Evolutionary conservation across 352 stramenopile genomes (phyloP).

Genomic region (Pythium grandisporangium): DNA sequence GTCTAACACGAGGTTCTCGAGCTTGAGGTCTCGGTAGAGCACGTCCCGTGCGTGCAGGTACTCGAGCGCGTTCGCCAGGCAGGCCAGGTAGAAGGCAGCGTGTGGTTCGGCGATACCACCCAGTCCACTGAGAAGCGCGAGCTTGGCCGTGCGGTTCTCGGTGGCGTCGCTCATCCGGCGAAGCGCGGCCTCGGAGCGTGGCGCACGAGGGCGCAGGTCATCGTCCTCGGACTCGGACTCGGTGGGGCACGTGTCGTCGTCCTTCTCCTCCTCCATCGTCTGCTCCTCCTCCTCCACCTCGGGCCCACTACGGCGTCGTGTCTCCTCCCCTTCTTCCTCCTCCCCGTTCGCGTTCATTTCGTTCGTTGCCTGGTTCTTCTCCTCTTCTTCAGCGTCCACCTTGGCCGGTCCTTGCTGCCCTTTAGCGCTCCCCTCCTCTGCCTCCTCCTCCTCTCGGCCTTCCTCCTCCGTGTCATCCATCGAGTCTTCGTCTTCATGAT

Average conservation of each 20-base stretch:
- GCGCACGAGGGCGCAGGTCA: slow-evolving; percentile 3
- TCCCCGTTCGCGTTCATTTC: too few relatives aligned
- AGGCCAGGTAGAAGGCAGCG: slow-evolving; percentile 92
- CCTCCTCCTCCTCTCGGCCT: slow-evolving; percentile 7
- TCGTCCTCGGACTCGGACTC: slow-evolving; percentile 35
- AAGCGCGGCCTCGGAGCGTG: background rate
- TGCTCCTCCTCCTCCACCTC: background rate
- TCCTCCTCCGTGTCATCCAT: slow-evolving; percentile 6
- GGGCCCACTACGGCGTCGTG: too few relatives aligned
- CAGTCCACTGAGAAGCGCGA: slow-evolving; percentile 17
- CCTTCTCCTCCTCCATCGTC: too few relatives aligned
- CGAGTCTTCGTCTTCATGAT: slow-evolving; percentile 46
- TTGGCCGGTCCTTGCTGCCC: too few relatives aligned
- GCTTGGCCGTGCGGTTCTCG: slow-evolving; percentile 31
- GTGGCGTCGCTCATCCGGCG: slow-evolving; percentile 9
- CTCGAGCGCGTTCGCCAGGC: slow-evolving; percentile 90
- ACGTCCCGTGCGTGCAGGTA: slow-evolving; percentile 50
- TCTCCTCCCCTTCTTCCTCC: too few relatives aligned
- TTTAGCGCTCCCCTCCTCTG: too few relatives aligned
- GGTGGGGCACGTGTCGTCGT: slow-evolving; percentile 17
- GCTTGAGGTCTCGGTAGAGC: slow-evolving; percentile 83
- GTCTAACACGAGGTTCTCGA: slow-evolving; percentile 85
- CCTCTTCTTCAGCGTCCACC: too few relatives aligned
- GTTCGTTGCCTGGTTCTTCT: too few relatives aligned
- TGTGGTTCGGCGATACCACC: slow-evolving; percentile 80